These are phyloP conservation scores for Ophiostoma himal-ulmi DNA, from an alignment of 2,329 filamentous ascomycete species.

Conservation along the genomic window DNA sequence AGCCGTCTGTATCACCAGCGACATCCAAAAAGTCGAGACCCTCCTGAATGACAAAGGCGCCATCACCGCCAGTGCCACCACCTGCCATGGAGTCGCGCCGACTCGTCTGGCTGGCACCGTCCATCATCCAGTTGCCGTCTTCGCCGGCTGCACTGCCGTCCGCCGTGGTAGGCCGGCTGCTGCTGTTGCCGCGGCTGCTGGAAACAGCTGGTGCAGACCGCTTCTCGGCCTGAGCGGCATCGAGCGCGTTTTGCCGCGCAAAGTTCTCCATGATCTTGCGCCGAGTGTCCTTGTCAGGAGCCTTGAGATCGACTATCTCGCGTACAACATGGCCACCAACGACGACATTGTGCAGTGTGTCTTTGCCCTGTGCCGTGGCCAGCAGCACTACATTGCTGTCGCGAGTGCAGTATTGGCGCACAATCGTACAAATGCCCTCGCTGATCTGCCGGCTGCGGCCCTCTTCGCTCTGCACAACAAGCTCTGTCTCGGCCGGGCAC, in stretches of 20 bases:
- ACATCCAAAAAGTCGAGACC: conserved; percentile 87
- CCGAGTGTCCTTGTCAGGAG: conserved; percentile 85
- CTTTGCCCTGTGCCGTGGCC: conserved; percentile 88
- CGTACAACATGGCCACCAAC: conserved; percentile 87
- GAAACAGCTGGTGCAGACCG: conserved; percentile 29
- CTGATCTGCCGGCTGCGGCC: conserved; percentile 87
- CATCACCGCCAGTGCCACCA: conserved; percentile 30
- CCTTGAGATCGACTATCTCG: conserved; percentile 83
- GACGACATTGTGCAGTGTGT: conserved; percentile 82
- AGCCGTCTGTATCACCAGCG: conserved; percentile 90
- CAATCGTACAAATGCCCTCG: conserved; percentile 76
- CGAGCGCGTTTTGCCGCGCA: conserved; percentile 49
- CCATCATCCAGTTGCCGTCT: conserved; percentile 72
- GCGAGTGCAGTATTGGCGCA: conserved; percentile 74
- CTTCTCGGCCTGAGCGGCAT: conserved; percentile 33
- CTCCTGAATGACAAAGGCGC: conserved; percentile 66
- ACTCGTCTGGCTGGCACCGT: conserved; percentile 57
- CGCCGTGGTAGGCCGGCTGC: conserved; percentile 53
- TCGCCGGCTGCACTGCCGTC: conserved; percentile 46
- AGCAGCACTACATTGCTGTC: conserved; percentile 79
- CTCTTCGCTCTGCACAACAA: conserved; percentile 91
- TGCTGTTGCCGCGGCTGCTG: conserved; percentile 11
- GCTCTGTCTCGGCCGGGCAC: conserved; percentile 87
- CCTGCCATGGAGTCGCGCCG: conserved; percentile 30
- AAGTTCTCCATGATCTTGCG: conserved; percentile 78